These are phyloP conservation scores for Phoenix roebelenii DNA, from an alignment of 176 grass and related monocot genomes.

Conservation along the genomic window DNA sequence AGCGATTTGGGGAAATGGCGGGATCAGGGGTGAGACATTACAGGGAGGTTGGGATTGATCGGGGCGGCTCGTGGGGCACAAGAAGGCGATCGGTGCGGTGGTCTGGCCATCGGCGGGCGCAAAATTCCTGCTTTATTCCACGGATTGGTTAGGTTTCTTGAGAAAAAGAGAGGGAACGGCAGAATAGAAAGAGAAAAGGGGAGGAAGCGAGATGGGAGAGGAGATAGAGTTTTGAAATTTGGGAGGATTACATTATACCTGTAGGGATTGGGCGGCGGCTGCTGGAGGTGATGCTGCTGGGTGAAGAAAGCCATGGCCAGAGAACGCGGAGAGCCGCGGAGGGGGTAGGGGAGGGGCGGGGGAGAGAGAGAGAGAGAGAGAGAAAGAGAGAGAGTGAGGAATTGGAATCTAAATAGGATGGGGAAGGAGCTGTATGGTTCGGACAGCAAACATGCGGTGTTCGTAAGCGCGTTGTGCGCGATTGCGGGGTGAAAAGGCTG, in stretches of 20 bases:
- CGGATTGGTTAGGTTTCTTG: not conserved
- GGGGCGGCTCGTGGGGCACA: slow-evolving; percentile 49
- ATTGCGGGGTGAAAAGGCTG: no score
- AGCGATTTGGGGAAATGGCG: slow-evolving; percentile 5
- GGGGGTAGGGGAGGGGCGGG: not conserved
- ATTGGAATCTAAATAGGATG: no score
- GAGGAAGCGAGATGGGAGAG: not conserved
- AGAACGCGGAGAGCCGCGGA: not conserved
- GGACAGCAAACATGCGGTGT: no score
- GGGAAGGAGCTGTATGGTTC: no score
- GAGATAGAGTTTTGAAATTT: no score
- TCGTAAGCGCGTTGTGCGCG: no score
- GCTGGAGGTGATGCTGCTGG: slow-evolving; percentile 57
- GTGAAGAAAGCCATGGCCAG: slow-evolving; percentile 73
- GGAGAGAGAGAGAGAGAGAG: no score
- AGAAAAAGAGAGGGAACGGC: slow-evolving; percentile 17
- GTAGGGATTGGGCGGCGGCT: slow-evolving; percentile 52
- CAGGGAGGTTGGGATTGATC: slow-evolving; percentile 73
- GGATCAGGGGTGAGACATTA: slow-evolving; percentile 22
- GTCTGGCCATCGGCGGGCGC: slow-evolving; percentile 83
- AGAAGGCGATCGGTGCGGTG: slow-evolving; percentile 57
- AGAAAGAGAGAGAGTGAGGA: no score
- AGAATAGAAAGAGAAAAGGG: not conserved
- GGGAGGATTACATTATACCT: slow-evolving; percentile 22
- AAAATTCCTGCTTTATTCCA: slow-evolving; percentile 42